Evolutionary conservation across 495 filamentous ascomycete species (phyloP), one percentile per base, ranked within the genome.

Genomic region (Neurospora africana): DNA sequence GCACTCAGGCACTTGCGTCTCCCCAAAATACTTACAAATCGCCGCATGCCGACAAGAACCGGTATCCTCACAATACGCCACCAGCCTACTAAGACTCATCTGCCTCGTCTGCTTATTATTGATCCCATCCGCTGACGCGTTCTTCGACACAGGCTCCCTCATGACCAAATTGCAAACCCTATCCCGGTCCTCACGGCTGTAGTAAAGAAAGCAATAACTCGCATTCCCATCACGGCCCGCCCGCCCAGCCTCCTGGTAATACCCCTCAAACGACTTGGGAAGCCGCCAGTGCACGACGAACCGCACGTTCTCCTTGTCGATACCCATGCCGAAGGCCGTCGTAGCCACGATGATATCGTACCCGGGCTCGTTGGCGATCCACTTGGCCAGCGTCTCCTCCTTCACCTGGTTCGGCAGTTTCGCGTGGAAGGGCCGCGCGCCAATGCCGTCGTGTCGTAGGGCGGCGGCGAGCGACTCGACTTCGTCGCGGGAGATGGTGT

Each of bases 291-390:
- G 95, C 4, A 96, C 87, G 3, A 98, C 93, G 76, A 97, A 97
- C 4, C 94, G 89, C 19, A 98, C 95, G 75, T 95, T 90, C 37
- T 94, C 88, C 80, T 97, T 97, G 77, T 98, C 94, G 75, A 99
- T 98, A 5, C 95, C 95, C 95, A 99, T 98, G 8, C 95, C 95
- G 74, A 98, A 98, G 0, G 95, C 95, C 4, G 93, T 98, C 0
- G 95, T 98, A 6, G 95, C 95, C 47, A 98, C 92, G 61, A 98
- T 94, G 68, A 98, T 90, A 75, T 94, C 92, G 79, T 95, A 97
- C 7, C 90, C 89, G 15, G 85, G 82, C 65, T 87, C 85, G 74
- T 91, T 91, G 19, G 87, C 86, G 43, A 95, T 88, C 95, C 95
- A 98, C 40, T 88, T 87, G 5, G 85, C 77, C 38, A 92, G 81